Base-by-base conservation (phyloP, 2,329 filamentous ascomycete species). In the Hymenoscyphus linearis region DNA sequence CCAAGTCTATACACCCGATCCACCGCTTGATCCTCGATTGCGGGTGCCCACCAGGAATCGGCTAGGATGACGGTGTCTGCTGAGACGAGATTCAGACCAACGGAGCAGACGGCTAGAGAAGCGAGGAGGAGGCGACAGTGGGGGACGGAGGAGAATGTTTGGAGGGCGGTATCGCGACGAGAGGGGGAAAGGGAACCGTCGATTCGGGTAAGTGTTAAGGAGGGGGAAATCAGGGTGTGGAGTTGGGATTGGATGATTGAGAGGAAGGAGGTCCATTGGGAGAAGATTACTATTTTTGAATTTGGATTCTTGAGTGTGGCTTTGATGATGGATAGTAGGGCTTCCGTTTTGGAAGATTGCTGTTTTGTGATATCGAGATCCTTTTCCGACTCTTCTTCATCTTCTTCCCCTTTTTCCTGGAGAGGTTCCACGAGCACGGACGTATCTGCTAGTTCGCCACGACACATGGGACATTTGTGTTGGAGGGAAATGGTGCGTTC, bases 1-100 rank as follows among this genome's bases (percentile, higher is more conserved):
- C 92, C 92, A 0, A 96, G 80, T 0, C 92, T 83, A 72, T 96
- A 90, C 6, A 96, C 91, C 4, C 92, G 87, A 71, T 96, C 92
- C 2, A 96, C 82, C 3, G 93, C 93, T 72, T 96, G 92, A 67
- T 96, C 91, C 74, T 96, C 92, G 60, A 96, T 95, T 0, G 91
- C 91, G 0, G 92, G 92, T 1, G 92, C 91, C 89, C 92, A 96
- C 92, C 91, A 96, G 62, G 85, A 89, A 73, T 96, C 92, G 0
- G 85, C 84, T 22, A 96, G 79, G 53, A 96, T 85, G 62, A 96
- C 90, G 6, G 92, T 92, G 68, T 95, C 91, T 0, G 92, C 92
- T 0, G 90, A 86, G 0, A 93, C 90, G 13, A 96, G 82, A 68
- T 96, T 96, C 53, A 96, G 80, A 0, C 92, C 92, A 1, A 96